phyloP scores from a whole-genome alignment of 1,284 basidiomycete genomes.

The Caloboletus inedulis region DNA sequence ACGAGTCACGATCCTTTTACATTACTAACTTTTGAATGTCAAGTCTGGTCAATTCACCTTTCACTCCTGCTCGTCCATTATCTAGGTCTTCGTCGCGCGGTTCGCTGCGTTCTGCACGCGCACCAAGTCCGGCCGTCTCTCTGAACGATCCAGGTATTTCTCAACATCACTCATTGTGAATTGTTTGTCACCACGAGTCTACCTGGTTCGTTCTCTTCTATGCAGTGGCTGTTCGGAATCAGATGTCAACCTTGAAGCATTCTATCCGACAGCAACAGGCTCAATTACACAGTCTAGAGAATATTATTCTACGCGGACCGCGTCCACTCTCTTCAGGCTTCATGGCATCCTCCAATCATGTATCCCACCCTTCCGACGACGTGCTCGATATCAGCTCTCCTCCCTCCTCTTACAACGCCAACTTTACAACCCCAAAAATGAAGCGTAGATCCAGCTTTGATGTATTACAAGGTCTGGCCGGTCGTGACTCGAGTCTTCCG shows the following conservation, averaged over 20 bases:
- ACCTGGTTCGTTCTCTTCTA: slow-evolving; percentile 31
- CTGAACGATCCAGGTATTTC: slow-evolving; percentile 57
- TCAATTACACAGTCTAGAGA: slow-evolving; percentile 65
- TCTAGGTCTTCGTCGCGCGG: slow-evolving; percentile 60
- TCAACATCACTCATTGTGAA: slow-evolving; percentile 21
- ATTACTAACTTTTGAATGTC: slow-evolving; percentile 32
- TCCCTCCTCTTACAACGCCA: slow-evolving; percentile 35
- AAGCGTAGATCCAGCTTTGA: slow-evolving; percentile 68
- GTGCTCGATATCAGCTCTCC: slow-evolving; percentile 37
- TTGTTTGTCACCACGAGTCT: slow-evolving; percentile 24
- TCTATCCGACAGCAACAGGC: slow-evolving; percentile 75
- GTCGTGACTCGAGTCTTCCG: slow-evolving; percentile 70
- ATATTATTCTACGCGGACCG: slow-evolving; percentile 57
- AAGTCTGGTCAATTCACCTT: slow-evolving; percentile 30
- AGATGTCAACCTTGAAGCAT: slow-evolving; percentile 74
- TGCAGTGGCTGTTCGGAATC: slow-evolving; percentile 64
- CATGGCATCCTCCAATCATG: slow-evolving; percentile 33
- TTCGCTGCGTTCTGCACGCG: slow-evolving; percentile 48
- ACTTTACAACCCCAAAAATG: slow-evolving; percentile 42
- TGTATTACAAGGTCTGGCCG: slow-evolving; percentile 63
- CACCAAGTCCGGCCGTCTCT: slow-evolving; percentile 50
- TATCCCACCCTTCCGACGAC: slow-evolving; percentile 35
- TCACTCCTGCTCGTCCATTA: slow-evolving; percentile 34
- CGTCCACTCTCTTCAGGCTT: slow-evolving; percentile 50
- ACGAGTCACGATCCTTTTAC: slow-evolving; percentile 21